Evolutionary conservation across 1,139 yeast genomes (phyloP), one percentile per base, ranked within the genome.

Genomic region (Debaryomyces robertsiae): DNA sequence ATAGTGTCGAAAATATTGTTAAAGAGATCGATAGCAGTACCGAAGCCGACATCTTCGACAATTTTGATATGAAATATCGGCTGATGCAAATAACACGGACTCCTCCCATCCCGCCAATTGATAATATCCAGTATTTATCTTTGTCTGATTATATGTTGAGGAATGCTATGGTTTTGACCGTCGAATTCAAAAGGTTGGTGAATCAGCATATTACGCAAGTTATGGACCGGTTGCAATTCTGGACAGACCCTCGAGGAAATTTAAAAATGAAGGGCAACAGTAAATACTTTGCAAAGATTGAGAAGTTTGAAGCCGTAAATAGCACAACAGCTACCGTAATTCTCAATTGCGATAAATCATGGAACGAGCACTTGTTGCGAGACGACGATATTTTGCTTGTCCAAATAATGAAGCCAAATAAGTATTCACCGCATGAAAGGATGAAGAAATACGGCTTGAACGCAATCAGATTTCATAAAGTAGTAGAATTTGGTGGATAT

Each of bases 361-460:
- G 37, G 38, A 17, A 32, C 10, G 36, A 36, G 4, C 15, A 6
- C 9, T 15, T 38, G 22, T 7, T 19, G 4, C 14, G 14, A 4
- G 11, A 16, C n/a, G 37, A 36, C 32, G 37, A 39, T 37, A 34
- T 61, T 4, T 40, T 53, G 9, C 42, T 63, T 22, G 25, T 65
- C 4, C 60, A 60, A 24, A 42, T 70, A 6, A 51, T 56, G 13
- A 63, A 62, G 39, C 74, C 73, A 0, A 67, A 62, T 37, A 60
- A 58, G 33, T 60, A 50, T 38, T 57, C 67, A 0, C 53, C 50
- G 7, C 43, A 44, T 4, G 31, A 29, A 4, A 48, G 71, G 9
- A 43, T 62, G 9, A 52, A 53, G 16, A 46, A 53, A 19, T 57
- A 47, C 40, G 76, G 75, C 0, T 40, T 69, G 6, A 52, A 47